Base-by-base conservation (phyloP, 2,329 filamentous ascomycete genomes). In the Clonostachys sp. region DNA sequence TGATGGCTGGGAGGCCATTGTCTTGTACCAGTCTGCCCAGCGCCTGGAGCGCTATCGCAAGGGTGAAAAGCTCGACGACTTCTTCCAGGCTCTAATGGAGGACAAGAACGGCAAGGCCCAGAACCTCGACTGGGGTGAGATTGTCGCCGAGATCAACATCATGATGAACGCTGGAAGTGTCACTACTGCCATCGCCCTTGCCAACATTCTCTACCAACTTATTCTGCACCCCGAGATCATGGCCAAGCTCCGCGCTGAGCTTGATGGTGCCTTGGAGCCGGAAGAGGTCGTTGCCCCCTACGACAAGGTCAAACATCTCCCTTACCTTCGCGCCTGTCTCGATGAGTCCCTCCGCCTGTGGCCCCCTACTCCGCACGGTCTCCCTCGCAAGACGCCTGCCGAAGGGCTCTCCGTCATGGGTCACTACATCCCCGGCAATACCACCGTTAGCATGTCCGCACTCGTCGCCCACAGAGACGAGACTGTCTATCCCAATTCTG, bases 21-120 rank as follows among this genome's bases (percentile, higher is more conserved):
- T 60, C 2, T 65, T 68, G 45, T 69, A 72, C 41, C 71, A 71
- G 2, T 65, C 73, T 1, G 67, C 61, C 2, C 41, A 53, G n/a
- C 48, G 58, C 8, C 53, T 61, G 3, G 55, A 71, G 48, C 62
- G 74, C 5, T 75, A 78, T 52, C 57, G 70, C 18, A 62, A 61
- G 1, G 78, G 78, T 20, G 78, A 83, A 58, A 75, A 74, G 50
- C 66, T 82, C 0, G 72, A 78, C 41, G 80, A 83, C 53, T 81
- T 83, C 61, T 81, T 83, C 64, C 66, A 73, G 45, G 67, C 70
- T 1, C 57, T 83, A 6, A 78, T 83, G 74, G 73, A 73, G 10
- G 65, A 72, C 44, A 71, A 65, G 46, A 62, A 68, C 17, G 71
- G 62, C n/a, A 58, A 60, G 5, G 59, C 68, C 2, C 62, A 64